These are phyloP conservation scores for Alternaria atra DNA, from an alignment of 2,329 filamentous ascomycete genomes.

Conservation along the genomic window DNA sequence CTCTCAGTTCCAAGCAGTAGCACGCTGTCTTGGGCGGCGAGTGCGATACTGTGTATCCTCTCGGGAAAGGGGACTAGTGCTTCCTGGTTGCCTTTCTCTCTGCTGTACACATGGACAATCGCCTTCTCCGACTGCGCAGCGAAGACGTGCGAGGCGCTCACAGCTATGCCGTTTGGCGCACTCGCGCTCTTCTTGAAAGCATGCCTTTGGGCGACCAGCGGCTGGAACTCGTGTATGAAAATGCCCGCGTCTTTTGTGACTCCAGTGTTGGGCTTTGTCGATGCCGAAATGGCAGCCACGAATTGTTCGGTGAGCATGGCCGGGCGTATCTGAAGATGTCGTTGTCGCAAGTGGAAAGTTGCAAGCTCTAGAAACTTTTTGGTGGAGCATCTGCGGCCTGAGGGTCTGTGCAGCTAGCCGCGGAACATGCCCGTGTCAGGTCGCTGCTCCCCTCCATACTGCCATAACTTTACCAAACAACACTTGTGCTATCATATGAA, in stretches of 20 bases:
- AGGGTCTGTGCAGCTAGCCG: slow-evolving; percentile 13
- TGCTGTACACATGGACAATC: slow-evolving; percentile 90
- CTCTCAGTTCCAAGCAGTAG: slow-evolving; percentile 83
- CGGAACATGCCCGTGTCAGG: neutral
- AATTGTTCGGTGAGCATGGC: slow-evolving; percentile 62
- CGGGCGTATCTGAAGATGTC: slow-evolving; percentile 4
- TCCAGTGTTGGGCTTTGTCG: slow-evolving; percentile 55
- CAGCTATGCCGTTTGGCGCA: slow-evolving; percentile 79
- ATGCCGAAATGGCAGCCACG: slow-evolving; percentile 58
- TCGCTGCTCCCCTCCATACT: neutral
- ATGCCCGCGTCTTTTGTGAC: slow-evolving; percentile 82
- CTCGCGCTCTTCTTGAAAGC: slow-evolving; percentile 92
- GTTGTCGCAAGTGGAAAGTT: slow-evolving; percentile 11
- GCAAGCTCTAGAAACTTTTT: slow-evolving; percentile 24
- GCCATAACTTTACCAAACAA: neutral
- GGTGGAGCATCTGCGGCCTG: slow-evolving; percentile 10
- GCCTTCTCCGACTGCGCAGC: slow-evolving; percentile 91
- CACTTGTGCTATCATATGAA: neutral
- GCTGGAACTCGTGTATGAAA: slow-evolving; percentile 83
- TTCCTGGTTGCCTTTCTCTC: slow-evolving; percentile 85
- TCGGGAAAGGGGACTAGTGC: slow-evolving; percentile 88
- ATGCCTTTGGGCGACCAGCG: slow-evolving; percentile 75
- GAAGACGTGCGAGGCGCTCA: slow-evolving; percentile 85
- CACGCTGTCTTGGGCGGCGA: slow-evolving; percentile 72
- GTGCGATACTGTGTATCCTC: slow-evolving; percentile 78